phyloP scores from a whole-genome alignment of 768 basidiomycete genomes.

The Scleroderma citrinum region DNA sequence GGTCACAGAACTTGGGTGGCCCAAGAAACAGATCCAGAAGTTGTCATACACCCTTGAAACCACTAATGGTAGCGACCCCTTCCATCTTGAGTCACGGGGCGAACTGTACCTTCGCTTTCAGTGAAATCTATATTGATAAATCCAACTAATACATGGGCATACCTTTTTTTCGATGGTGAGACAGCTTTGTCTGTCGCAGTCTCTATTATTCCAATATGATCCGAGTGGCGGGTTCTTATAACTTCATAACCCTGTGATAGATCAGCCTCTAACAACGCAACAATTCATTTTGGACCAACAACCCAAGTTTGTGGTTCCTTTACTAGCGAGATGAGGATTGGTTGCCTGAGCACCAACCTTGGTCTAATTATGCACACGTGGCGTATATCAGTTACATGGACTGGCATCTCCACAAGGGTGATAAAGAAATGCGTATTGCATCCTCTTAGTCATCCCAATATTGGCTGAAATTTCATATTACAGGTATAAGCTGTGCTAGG shows the following conservation, averaged over 20 bases:
- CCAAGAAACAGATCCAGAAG: constrained; percentile 8
- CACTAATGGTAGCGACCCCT: constrained; percentile 16
- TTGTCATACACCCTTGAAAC: neutral
- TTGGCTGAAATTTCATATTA: too few relatives aligned
- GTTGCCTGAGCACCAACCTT: neutral
- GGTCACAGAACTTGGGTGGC: neutral
- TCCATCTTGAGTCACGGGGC: constrained; percentile 45
- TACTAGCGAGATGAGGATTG: constrained; percentile 11
- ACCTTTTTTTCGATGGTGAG: constrained; percentile 39
- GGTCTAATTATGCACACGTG: neutral
- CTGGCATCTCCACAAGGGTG: constrained; percentile 15
- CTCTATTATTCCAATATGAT: too few relatives aligned
- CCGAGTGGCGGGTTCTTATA: constrained; percentile 32
- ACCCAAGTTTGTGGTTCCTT: constrained; percentile 33
- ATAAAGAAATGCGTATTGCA: too few relatives aligned
- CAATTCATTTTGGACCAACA: constrained; percentile 61
- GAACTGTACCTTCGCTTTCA: constrained; percentile 8
- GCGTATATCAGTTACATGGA: constrained; percentile 15
- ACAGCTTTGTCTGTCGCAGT: too few relatives aligned
- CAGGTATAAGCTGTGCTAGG: too few relatives aligned
- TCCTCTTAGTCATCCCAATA: too few relatives aligned
- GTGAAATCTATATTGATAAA: too few relatives aligned
- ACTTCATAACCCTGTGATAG: constrained; percentile 46
- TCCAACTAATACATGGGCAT: neutral
- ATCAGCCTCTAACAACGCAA: constrained; percentile 33